Evolutionary conservation across 805 yeast genomes (phyloP), one percentile per base, ranked within the genome.

Genomic region (Metschnikowia gruessii): DNA sequence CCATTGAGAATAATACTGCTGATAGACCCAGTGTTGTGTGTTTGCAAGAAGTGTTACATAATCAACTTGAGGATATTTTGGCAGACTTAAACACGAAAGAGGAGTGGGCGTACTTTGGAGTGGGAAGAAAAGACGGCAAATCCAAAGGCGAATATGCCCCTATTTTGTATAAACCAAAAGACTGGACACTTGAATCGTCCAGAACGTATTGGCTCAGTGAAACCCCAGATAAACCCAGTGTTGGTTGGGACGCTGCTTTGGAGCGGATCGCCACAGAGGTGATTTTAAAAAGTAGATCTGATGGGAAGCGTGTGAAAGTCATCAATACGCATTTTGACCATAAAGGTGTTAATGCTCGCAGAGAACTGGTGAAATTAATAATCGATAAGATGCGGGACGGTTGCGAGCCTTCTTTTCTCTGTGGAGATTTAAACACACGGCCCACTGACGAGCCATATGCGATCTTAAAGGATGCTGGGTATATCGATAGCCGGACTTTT

Each of bases 311-410:
- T 29, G 48, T 68, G 31, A 69, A 68, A 46, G 62, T 69, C 26
- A 61, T 70, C 55, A 65, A 72, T 45, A 75, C 72, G 50, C 66
- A 79, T 60, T 68, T 70, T 48, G 76, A 71, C 48, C 76, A 71
- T 46, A 50, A 53, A 31, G 76, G 76, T 3, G 60, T 51, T 13
- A 37, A 48, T n/a, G 76, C 76, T 3, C 55, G 76, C 33, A 52
- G 63, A 21, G 53, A 64, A 37, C 65, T 69, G 46, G 62, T 69
- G 19, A 49, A 62, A 43, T 59, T 71, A 49, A 70, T 71, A 37
- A 64, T 61, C 24, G 68, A 72, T 21, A 72, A 69, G 53, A 75
- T 70, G 68, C 55, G 59, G 16, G 58, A 58, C 33, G 61, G 63
- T 33, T 60, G 62, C 31, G 54, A 51, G 21, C 75, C 74, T 1